Evolutionary conservation across 345 rosid species (phyloP), one percentile per base, ranked within the genome.

Genomic region (Raphanus raphanistrum): DNA sequence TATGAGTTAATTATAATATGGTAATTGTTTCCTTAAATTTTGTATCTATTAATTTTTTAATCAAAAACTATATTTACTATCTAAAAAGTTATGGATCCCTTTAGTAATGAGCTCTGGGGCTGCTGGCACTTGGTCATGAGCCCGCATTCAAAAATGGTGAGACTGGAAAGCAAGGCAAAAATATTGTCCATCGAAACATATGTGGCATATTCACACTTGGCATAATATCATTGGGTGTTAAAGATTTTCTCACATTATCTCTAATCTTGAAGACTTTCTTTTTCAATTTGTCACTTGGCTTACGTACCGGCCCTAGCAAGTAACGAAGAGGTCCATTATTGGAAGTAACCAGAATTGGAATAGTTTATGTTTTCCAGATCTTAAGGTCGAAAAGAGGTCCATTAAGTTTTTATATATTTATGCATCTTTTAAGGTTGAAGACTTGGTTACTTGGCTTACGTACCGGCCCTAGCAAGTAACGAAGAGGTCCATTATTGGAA

Each of bases 371-470:
- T 45, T 45, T 45, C 54, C 54, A 45, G 54, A 45, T 45, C 6
- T 45, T 12, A 12, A 45, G 54, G 21, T 21, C 21, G 21, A 21
- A 21, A 21, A 21, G 21, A 21, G 21, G 21, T 21, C 21, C 21
- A 21, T 21, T 21, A 21, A 21, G 1, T 21, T 45, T 45, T 12
- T 66, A 63, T 70, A 63, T 70, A 10, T 63, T 63, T 70, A 55
- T 77, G 66, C 66, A 64, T 71, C 70, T 77, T 63, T 78, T 78
- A 78, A 78, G 76, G 81, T 64, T 65, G 41, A 36, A 62, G 63
- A 61, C 75, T 77, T 70, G 72, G 76, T n/a, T n/a, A n/a, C n/a
- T n/a, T n/a, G n/a, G n/a, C n/a, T n/a, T n/a, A n/a, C n/a, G n/a
- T n/a, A n/a, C n/a, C n/a, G n/a, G n/a, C n/a, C n/a, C n/a, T n/a